Percentiles rank a stretch among this genome's conserved stretches.
Evolutionary conservation across 371 early-diverging fungal genomes (phyloP).

Genomic region (Rhizopus arrhizus): DNA sequence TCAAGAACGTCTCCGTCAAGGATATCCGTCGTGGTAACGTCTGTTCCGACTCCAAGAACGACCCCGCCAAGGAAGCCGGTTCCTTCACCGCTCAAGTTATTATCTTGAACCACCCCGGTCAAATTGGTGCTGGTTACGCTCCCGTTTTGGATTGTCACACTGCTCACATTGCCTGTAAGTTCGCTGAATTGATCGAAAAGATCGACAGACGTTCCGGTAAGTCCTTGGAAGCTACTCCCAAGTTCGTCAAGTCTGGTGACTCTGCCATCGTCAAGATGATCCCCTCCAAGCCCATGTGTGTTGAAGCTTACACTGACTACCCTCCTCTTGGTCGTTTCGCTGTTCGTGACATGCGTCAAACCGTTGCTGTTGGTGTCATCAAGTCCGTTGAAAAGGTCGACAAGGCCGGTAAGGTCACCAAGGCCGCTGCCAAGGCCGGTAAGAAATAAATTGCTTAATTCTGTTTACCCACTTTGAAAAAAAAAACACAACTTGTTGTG

Average conservation of each 20-base stretch:
- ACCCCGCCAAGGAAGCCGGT: conserved; percentile 92
- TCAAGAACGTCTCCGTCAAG: conserved; percentile 95
- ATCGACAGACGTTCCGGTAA: conserved; percentile 93
- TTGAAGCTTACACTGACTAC: conserved; percentile 91
- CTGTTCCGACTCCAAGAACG: conserved; percentile 96
- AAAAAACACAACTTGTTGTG: background rate
- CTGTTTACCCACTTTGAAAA: background rate
- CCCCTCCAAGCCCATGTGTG: conserved; percentile 96
- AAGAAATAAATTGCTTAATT: conserved; percentile 66
- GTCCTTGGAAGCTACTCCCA: conserved; percentile 57
- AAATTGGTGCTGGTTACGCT: conserved; percentile 86
- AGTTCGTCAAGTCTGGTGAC: conserved; percentile 93
- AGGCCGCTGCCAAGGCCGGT: conserved; percentile 67
- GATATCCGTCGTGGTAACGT: conserved; percentile 97
- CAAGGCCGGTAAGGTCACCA: conserved; percentile 67
- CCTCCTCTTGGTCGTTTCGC: conserved; percentile 96
- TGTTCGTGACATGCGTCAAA: conserved; percentile 96
- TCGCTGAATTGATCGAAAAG: conserved; percentile 90
- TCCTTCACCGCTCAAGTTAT: conserved; percentile 95
- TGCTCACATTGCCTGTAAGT: conserved; percentile 95
- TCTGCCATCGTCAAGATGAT: conserved; percentile 94
- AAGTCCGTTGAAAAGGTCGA: conserved; percentile 88
- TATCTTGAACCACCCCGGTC: conserved; percentile 96
- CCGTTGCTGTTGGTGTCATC: conserved; percentile 95
- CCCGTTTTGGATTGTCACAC: conserved; percentile 97